These are phyloP conservation scores for Starmerella etchellsii DNA, from an alignment of 805 yeast genomes.

Conservation along the genomic window DNA sequence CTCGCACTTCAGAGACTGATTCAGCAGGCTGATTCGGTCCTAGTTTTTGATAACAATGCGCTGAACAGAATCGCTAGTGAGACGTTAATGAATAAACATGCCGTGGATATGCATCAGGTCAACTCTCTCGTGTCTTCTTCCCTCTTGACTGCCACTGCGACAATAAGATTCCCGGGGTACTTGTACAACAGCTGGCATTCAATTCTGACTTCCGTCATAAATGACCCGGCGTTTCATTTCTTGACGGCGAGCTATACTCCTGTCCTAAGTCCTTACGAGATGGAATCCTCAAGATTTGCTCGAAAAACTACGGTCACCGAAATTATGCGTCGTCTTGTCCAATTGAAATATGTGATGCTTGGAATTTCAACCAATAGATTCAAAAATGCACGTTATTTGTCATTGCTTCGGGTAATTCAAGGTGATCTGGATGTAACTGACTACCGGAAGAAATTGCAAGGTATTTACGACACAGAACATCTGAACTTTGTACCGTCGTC, in stretches of 20 bases:
- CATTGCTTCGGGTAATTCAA: slow-evolving; percentile 57
- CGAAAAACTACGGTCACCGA: slow-evolving; percentile 72
- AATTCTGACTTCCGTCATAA: slow-evolving; percentile 67
- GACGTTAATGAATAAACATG: slow-evolving; percentile 36
- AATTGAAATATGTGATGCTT: slow-evolving; percentile 66
- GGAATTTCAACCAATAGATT: slow-evolving; percentile 29
- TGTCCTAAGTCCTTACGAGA: slow-evolving; percentile 50
- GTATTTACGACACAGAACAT: slow-evolving; percentile 31
- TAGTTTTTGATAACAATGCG: slow-evolving; percentile 88
- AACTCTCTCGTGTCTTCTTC: slow-evolving; percentile 79
- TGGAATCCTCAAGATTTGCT: slow-evolving; percentile 33
- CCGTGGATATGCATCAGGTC: slow-evolving; percentile 51
- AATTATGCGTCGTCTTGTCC: slow-evolving; percentile 66
- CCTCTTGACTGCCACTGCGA: slow-evolving; percentile 72
- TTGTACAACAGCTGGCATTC: slow-evolving; percentile 78
- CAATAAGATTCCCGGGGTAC: slow-evolving; percentile 82
- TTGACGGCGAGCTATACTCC: slow-evolving; percentile 63
- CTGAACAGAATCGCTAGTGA: slow-evolving; percentile 57
- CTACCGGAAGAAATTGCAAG: slow-evolving; percentile 36
- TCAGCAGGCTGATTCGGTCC: slow-evolving; percentile 71
- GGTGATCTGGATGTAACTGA: slow-evolving; percentile 61
- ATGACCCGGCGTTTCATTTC: slow-evolving; percentile 74
- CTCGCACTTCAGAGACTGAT: slow-evolving; percentile 69
- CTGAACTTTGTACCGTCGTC: slow-evolving; percentile 78
- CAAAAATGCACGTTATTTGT: slow-evolving; percentile 39